phyloP scores from a whole-genome alignment of 192 early-diverging fungal species.

The Coemansia sp. region DNA sequence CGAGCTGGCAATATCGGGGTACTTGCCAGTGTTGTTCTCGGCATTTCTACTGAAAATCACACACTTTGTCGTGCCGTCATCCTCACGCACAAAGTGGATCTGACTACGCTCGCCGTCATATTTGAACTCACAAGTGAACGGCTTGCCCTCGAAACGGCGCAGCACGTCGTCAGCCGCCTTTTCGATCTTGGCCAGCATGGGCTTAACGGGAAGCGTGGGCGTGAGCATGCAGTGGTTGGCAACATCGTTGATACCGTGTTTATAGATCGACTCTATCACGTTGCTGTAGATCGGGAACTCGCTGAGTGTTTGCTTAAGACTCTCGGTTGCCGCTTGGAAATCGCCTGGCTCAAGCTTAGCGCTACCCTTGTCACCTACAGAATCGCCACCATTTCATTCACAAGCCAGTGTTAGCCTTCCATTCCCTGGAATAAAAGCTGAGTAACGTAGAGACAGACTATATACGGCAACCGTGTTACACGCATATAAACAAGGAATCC shows the following conservation, averaged over 20 bases:
- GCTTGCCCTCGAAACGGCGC: constrained; percentile 87
- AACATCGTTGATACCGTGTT: constrained; percentile 70
- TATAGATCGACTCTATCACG: constrained; percentile 83
- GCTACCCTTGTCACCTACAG: constrained; percentile 10
- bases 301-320: constrained; percentile 63
- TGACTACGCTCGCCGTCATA: constrained; percentile 97
- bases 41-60: constrained; percentile 92
- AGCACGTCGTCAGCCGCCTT: constrained; percentile 90
- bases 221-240: constrained; percentile 82
- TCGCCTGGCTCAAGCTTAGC: constrained; percentile 19
- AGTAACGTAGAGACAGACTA: neutral
- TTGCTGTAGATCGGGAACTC: constrained; percentile 92
- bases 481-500: neutral
- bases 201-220: constrained; percentile 95
- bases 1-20: constrained; percentile 87
- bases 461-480: neutral
- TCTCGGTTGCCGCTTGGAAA: constrained; percentile 55
- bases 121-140: constrained; percentile 98
- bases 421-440: neutral
- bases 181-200: constrained; percentile 99
- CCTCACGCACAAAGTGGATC: constrained; percentile 74
- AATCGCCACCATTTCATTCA: neutral
- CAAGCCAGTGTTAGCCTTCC: neutral
- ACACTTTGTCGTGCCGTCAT: constrained; percentile 62
- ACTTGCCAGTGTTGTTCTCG: constrained; percentile 90